These are phyloP conservation scores for Ramaria sp. DNA, from an alignment of 768 basidiomycete species.

Conservation along the genomic window DNA sequence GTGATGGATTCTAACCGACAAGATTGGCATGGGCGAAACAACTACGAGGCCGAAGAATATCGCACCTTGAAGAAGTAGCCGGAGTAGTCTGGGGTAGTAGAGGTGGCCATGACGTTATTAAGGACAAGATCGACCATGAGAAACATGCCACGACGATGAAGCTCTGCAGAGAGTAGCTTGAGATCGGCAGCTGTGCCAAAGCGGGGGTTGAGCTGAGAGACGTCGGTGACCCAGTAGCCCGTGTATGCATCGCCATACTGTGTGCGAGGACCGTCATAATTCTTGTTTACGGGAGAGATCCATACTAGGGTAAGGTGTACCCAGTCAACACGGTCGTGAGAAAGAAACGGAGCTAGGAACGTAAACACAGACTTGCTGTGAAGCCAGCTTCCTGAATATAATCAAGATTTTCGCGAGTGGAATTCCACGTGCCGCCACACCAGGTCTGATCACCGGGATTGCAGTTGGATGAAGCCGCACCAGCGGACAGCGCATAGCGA, in stretches of 20 bases:
- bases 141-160: slow-evolving; percentile 73
- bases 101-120: slow-evolving; percentile 76
- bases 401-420: slow-evolving; percentile 66
- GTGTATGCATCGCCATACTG: slow-evolving; percentile 79
- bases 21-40: background rate
- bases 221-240: slow-evolving; percentile 75
- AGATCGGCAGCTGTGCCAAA: slow-evolving; percentile 71
- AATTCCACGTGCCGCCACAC: slow-evolving; percentile 80
- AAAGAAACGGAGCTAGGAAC: background rate
- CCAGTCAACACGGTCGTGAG: background rate
- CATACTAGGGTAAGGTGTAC: slow-evolving; percentile 37
- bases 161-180: slow-evolving; percentile 48
- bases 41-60: background rate
- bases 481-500: slow-evolving; percentile 58
- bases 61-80: slow-evolving; percentile 51
- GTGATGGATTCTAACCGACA: slow-evolving; percentile 28
- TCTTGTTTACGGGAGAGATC: slow-evolving; percentile 76
- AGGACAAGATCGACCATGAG: slow-evolving; percentile 81
- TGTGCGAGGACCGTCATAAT: slow-evolving; percentile 60
- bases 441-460: slow-evolving; percentile 52
- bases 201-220: slow-evolving; percentile 51
- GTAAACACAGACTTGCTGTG: slow-evolving; percentile 45
- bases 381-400: slow-evolving; percentile 79
- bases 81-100: slow-evolving; percentile 51
- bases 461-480: slow-evolving; percentile 43